Percentiles rank a stretch among this genome's conserved stretches.
Conservation (phyloP, 2,329 filamentous ascomycete genomes). For the Xylariaceae sp. region DNA sequence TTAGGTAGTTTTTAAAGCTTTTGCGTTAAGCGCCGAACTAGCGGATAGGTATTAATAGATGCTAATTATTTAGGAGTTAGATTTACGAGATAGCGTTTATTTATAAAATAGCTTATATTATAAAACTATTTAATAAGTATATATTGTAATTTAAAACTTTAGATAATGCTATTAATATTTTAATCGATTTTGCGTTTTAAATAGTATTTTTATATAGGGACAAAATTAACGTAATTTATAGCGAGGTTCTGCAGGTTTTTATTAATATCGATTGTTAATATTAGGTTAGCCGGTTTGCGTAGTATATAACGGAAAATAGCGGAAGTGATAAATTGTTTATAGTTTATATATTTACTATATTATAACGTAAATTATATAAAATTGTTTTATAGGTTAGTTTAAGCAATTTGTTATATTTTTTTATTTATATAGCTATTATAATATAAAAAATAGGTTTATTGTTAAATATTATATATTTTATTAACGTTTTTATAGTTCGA, state of each 20-base stretch:
- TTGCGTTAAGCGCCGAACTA: neutral
- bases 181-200: constrained; percentile 1
- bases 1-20: neutral
- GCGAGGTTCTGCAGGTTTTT: constrained; percentile 4
- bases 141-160: constrained; percentile 11
- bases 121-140: constrained; percentile 16
- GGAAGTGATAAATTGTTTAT: constrained; percentile 18
- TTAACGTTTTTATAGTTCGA: constrained; percentile 17
- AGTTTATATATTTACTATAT: constrained; percentile 19
- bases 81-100: constrained; percentile 12
- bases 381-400: constrained; percentile 15
- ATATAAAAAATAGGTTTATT: constrained; percentile 18
- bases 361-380: constrained; percentile 21
- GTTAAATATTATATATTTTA: constrained; percentile 17
- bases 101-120: constrained; percentile 18
- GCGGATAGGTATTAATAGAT: constrained; percentile 13
- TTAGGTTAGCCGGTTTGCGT: neutral
- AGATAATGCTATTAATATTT: constrained; percentile 2
- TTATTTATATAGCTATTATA: constrained; percentile 19
- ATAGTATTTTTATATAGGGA: constrained; percentile 3
- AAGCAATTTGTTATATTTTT: constrained; percentile 17
- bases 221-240: constrained; percentile 4
- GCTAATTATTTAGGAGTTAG: constrained; percentile 16
- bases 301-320: neutral
- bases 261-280: constrained; percentile 7